Evolutionary conservation across 176 grass and related monocot genomes (phyloP), one percentile per base, ranked within the genome.

Genomic region (Zoysia japonica): DNA sequence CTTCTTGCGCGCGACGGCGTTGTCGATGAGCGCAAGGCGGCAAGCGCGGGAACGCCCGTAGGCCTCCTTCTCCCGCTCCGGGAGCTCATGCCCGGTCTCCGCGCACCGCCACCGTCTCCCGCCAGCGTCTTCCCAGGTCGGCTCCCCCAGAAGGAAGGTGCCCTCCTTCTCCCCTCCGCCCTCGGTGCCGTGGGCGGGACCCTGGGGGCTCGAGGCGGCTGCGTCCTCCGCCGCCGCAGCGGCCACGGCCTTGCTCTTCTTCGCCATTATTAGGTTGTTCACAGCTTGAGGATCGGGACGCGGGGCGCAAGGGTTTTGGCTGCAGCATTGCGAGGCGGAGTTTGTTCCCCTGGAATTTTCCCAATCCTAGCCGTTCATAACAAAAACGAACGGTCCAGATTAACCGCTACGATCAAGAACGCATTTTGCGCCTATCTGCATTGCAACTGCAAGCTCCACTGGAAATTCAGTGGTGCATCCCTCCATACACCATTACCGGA

Each of bases 61-160:
- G 19, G 82, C 42, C 14, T 84, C 92, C 88, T 89, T 92, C 72
- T 98, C 96, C 75, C 85, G 91, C 76, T 89, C 88, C 43, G 83
- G 90, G 79, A 98, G 69, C 78, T 98, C 92, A 64, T 98, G 96
- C 11, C 96, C 96, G 15, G 88, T 94, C 86, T 95, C 92, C 42
- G 69, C 62, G 83, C 96, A 98, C 28, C 88, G 90, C 84, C 82
- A 90, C 62, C 96, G 78, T n/a, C 90, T 90, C 55, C 65, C 72
- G 7, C 88, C 92, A 56, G 88, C 71, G 47, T 98, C 83, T 54
- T 85, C 71, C 92, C 93, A 98, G 19, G 86, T 94, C 17, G 90
- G 95, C 42, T 80, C 55, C 20, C 96, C 96, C 6, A 98, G 88
- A 54, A 98, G 74, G 68, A 91, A 98, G 71, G 66, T 75, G 55